A percentile compares a stretch with the other conserved stretches of the same genome.
phyloP scores from a whole-genome alignment of 306 rosid species.

The Aeschynomene evenia region DNA sequence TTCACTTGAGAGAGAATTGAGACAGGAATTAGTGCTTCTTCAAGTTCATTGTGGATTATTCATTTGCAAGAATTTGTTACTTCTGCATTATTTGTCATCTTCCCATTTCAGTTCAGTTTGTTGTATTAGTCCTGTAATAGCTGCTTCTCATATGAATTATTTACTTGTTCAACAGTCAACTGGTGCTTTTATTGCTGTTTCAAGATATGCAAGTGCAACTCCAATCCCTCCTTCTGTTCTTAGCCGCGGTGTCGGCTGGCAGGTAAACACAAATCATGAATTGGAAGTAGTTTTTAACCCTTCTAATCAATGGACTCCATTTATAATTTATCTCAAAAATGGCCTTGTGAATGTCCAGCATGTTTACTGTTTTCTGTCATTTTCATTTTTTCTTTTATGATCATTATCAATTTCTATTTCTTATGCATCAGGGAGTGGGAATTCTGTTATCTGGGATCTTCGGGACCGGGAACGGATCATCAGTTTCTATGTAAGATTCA shows the following conservation, averaged over 20 bases:
- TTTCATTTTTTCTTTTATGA: not conserved
- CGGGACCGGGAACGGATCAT: conserved; percentile 84
- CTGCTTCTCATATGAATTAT: not conserved
- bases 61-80: not conserved
- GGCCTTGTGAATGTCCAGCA: not conserved
- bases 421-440: conserved; percentile 70
- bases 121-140: not conserved
- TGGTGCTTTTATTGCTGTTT: conserved; percentile 75
- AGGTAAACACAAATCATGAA: conserved; percentile 51
- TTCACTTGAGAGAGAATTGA: not conserved
- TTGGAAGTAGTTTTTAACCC: not conserved
- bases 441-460: conserved; percentile 76
- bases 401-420: not conserved
- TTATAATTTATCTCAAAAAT: not conserved
- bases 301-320: not conserved
- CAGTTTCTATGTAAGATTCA: conserved; percentile 81
- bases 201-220: conserved; percentile 94
- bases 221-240: conserved; percentile 87
- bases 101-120: not conserved
- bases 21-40: not conserved
- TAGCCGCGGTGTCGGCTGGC: conserved; percentile 98
- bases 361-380: not conserved
- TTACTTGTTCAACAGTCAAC: conserved; percentile 63
- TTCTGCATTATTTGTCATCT: not conserved
- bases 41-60: not conserved